Evolutionary conservation across 768 basidiomycete species (phyloP).

Genomic region (Obba rivulosa): DNA sequence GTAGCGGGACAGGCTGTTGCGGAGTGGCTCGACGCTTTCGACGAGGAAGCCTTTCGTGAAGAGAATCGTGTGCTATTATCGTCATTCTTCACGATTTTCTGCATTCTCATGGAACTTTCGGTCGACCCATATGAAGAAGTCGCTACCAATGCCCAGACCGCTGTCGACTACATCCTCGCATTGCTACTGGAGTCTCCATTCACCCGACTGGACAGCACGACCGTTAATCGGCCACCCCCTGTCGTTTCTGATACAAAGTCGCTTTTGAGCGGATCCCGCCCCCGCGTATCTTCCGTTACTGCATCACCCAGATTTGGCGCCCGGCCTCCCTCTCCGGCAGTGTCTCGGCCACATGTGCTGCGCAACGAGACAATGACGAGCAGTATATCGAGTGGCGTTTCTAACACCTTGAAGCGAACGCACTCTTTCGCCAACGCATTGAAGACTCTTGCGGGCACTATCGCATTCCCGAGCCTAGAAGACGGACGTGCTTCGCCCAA

Average conservation of each 20-base stretch:
- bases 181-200: constrained; percentile 88
- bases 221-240: constrained; percentile 49
- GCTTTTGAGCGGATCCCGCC: constrained; percentile 27
- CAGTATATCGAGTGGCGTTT: constrained; percentile 55
- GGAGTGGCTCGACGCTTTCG: constrained; percentile 75
- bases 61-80: constrained; percentile 81
- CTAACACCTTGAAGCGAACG: constrained; percentile 68
- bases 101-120: constrained; percentile 82
- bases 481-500: constrained; percentile 38
- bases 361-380: constrained; percentile 58
- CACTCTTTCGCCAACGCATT: constrained; percentile 78
- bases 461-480: constrained; percentile 63
- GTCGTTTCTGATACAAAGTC: constrained; percentile 32
- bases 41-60: constrained; percentile 60
- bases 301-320: constrained; percentile 38
- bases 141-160: constrained; percentile 82
- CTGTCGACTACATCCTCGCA: constrained; percentile 90
- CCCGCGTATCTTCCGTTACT: constrained; percentile 45
- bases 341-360: constrained; percentile 42
- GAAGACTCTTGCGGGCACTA: constrained; percentile 62
- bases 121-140: constrained; percentile 93
- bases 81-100: constrained; percentile 93
- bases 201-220: constrained; percentile 61
- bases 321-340: constrained; percentile 39
- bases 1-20: constrained; percentile 63